phyloP scores from a whole-genome alignment of 768 basidiomycete genomes.

The Lactifluus volemus region DNA sequence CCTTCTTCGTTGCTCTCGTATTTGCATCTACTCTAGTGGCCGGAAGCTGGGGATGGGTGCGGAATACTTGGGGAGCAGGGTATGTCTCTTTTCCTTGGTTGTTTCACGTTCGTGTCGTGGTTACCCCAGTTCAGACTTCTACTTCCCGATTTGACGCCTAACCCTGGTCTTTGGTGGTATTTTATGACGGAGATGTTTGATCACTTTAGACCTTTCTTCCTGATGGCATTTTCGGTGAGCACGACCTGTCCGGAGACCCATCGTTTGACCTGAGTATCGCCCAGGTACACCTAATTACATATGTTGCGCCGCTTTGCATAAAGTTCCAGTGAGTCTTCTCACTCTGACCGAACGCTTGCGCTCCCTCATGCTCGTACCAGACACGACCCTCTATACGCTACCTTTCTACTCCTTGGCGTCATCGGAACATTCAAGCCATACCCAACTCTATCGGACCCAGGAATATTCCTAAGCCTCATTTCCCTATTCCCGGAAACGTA shows the following conservation, averaged over 20 bases:
- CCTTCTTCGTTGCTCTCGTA: conserved; percentile 42
- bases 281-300: conserved; percentile 75
- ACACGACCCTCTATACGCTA: conserved; percentile 77
- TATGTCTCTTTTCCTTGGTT: conserved; percentile 29
- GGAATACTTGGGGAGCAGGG: conserved; percentile 82
- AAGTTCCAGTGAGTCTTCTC: conserved; percentile 66
- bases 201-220: conserved; percentile 91
- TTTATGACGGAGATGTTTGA: conserved; percentile 99
- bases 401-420: conserved; percentile 67
- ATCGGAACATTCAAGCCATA: conserved; percentile 86
- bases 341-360: background rate
- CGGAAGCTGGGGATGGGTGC: conserved; percentile 60
- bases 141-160: conserved; percentile 87
- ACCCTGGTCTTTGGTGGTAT: conserved; percentile 96
- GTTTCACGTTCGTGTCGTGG: conserved; percentile 1
- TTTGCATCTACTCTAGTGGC: conserved; percentile 46
- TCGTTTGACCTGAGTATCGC: background rate
- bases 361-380: conserved; percentile 30
- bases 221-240: conserved; percentile 86
- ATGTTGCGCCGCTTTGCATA: conserved; percentile 75
- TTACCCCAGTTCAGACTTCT: conserved; percentile 43
- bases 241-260: background rate
- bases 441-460: conserved; percentile 82
- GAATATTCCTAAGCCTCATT: conserved; percentile 76
- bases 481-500: conserved; percentile 77